Percentiles rank a stretch among this genome's conserved stretches.
Evolutionary conservation across 345 rosid species (phyloP).

Genomic region (Aurinia saxatilis): DNA sequence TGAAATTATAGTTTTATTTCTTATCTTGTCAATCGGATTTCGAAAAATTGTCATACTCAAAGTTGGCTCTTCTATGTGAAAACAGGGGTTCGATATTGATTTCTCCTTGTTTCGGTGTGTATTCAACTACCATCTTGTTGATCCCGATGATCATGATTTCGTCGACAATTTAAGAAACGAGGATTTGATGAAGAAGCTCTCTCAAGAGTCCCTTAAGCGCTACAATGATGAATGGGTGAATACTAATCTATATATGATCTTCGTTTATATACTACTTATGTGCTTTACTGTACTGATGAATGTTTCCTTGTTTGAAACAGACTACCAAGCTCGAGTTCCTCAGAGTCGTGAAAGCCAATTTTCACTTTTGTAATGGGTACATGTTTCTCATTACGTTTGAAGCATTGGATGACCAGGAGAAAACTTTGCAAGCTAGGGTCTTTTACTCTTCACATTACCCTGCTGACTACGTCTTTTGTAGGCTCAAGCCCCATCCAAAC

Average conservation of each 20-base stretch:
- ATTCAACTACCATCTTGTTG: conserved; percentile 3
- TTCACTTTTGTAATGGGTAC: neutral
- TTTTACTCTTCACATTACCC: neutral
- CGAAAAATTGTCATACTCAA: neutral
- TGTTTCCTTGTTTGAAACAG: neutral
- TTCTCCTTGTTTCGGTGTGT: neutral
- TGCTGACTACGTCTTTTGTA: neutral
- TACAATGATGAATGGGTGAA: neutral
- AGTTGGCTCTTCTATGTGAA: neutral
- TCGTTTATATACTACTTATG: too few relatives aligned
- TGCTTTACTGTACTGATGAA: too few relatives aligned
- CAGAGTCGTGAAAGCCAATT: neutral
- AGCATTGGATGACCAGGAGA: neutral
- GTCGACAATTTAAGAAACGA: neutral
- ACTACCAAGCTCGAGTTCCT: neutral
- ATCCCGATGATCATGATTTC: neutral
- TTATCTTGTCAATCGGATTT: neutral
- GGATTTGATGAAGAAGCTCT: neutral
- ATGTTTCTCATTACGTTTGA: neutral
- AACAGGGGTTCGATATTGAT: conserved; percentile 3
- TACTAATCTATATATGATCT: too few relatives aligned
- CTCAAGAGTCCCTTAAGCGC: neutral
- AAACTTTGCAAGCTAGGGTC: neutral
- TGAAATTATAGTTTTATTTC: too few relatives aligned
- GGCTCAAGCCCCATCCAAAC: neutral